These are phyloP conservation scores for Sclerotinia trifoliorum DNA, from an alignment of 2,329 filamentous ascomycete genomes.

Conservation along the genomic window DNA sequence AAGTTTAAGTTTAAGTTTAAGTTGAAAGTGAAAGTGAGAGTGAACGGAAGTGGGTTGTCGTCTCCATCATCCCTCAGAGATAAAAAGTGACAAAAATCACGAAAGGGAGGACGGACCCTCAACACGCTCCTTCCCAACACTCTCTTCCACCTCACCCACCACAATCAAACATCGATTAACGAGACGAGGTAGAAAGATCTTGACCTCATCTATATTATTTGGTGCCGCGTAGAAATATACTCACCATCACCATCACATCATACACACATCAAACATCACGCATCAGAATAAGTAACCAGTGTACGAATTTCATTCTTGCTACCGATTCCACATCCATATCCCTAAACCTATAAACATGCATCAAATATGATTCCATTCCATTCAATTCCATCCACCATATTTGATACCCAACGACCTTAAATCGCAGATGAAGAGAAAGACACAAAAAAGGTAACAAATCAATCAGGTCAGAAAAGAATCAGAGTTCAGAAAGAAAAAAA, in stretches of 20 bases:
- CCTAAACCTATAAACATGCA: constrained; percentile 6
- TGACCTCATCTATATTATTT: neutral
- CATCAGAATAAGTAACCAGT: neutral
- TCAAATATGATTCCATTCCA: constrained; percentile 6
- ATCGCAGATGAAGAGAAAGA: constrained; percentile 13
- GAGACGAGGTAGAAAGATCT: neutral
- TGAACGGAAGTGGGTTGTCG: neutral
- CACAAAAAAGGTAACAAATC: neutral
- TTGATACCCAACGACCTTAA: neutral
- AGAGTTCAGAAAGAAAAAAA: constrained; percentile 1
- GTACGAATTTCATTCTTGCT: constrained; percentile 12
- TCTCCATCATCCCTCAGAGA: neutral
- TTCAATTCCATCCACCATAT: neutral
- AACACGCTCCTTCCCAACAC: no score
- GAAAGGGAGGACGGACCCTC: neutral
- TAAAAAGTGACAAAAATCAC: neutral
- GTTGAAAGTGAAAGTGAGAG: neutral
- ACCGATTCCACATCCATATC: constrained; percentile 10
- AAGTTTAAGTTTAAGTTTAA: neutral
- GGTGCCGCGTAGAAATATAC: neutral
- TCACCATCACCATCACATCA: neutral
- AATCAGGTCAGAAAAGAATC: constrained; percentile 3
- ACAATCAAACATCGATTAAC: neutral
- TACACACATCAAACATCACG: neutral
- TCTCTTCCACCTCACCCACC: no score